Base-by-base conservation (phyloP, 2,329 filamentous ascomycete species). In the Hypoxylon sp. region DNA sequence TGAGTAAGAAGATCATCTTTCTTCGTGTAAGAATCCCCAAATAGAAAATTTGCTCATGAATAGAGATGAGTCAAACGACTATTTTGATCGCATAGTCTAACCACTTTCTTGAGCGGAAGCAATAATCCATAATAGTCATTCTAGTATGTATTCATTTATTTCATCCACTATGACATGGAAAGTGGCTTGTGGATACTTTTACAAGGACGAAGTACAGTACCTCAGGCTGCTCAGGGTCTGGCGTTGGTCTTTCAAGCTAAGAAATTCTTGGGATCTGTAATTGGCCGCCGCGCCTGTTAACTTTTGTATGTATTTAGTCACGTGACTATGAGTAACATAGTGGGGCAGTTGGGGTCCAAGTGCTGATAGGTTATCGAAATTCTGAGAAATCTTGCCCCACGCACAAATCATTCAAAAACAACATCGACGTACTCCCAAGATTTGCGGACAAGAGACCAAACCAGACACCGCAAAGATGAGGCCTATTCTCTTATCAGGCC, bases 401-500 rank as follows among this genome's bases (percentile, higher is more conserved):
- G 69, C 69, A 71, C 69, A 74, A 71, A 70, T 73, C 74, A 70
- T 74, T 75, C 75, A 77, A 78, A 70, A 72, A 73, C 71, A 61
- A 72, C 71, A 50, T 70, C 71, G 59, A 72, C 71, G 54, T 70
- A 70, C 39, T 56, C 55, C 39, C 70, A 69, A 72, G 65, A 70
- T 75, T 68, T 65, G 58, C 57, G 57, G 67, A 70, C 66, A 46
- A 63, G 47, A 63, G 55, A 68, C 26, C 51, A 13, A 60, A 35
- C 35, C 44, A 56, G 73, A 71, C 70, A 74, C 73, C 74, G 79
- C 82, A 84, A 94, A 83, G 70, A 99, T 99, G 96, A 94, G 96
- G 86, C 96, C 96, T 80, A 97, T 98, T 83, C 87, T 99, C 77
- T 89, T 99, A 78, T 91, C 94, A 81, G 96, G 96, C 83, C 96